Conservation (phyloP, 331 rosid species). For the Dryas integrifolia region DNA sequence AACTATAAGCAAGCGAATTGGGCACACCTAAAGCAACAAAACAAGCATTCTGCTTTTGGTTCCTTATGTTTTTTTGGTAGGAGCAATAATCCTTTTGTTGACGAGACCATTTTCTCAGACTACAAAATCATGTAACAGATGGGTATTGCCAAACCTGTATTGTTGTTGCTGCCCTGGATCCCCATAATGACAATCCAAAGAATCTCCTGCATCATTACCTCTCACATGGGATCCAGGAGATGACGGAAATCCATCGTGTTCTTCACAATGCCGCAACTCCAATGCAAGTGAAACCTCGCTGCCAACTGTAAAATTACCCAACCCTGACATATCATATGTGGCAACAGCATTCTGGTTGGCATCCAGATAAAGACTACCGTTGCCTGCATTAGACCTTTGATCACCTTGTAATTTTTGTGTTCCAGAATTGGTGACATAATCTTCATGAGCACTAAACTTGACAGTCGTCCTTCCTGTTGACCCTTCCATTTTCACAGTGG, state of each 20-base stretch:
- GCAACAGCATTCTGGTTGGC: conserved; percentile 37
- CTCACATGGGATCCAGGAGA: conserved; percentile 41
- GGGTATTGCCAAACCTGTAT: conserved; percentile 61
- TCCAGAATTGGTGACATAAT: neutral
- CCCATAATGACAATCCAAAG: conserved; percentile 61
- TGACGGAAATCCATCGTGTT: conserved; percentile 42
- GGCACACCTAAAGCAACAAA: conserved; percentile 22
- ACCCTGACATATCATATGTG: conserved; percentile 48
- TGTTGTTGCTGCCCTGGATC: conserved; percentile 63
- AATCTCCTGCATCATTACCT: conserved; percentile 34
- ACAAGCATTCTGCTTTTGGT: conserved; percentile 30
- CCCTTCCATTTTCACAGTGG: too few species aligned
- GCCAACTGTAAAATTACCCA: conserved; percentile 53
- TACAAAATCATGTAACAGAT: conserved; percentile 75
- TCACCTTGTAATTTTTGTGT: conserved; percentile 41
- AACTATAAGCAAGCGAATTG: conserved; percentile 37
- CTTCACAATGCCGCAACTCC: conserved; percentile 77
- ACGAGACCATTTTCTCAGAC: conserved; percentile 37
- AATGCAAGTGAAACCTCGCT: conserved; percentile 73
- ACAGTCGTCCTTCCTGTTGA: too few species aligned
- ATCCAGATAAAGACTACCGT: conserved; percentile 32
- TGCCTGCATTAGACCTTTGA: conserved; percentile 39
- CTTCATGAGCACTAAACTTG: too few species aligned
- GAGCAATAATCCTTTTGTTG: neutral
- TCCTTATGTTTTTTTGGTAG: conserved; percentile 17